These are phyloP conservation scores for Xylaria curta DNA, from an alignment of 495 filamentous ascomycete species.

Conservation along the genomic window DNA sequence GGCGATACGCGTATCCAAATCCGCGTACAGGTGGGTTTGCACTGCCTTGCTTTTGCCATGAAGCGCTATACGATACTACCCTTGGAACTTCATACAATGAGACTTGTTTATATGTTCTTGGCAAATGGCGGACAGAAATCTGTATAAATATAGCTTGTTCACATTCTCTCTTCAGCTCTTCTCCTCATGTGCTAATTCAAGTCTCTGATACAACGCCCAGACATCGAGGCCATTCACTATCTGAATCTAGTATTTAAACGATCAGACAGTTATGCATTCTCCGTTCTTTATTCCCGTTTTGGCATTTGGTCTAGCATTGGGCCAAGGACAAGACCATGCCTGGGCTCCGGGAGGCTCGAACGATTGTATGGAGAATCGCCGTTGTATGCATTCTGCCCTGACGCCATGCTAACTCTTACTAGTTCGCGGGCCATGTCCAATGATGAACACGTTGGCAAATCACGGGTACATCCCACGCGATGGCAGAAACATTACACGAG, in stretches of 20 bases:
- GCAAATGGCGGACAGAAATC: neutral
- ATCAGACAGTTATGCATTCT: neutral
- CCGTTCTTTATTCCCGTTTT: neutral
- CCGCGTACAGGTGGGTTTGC: neutral
- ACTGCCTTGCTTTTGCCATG: neutral
- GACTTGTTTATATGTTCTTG: neutral
- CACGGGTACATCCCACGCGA: slow-evolving; percentile 41
- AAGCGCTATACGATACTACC: neutral
- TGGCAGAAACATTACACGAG: slow-evolving; percentile 43
- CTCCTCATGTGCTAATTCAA: neutral
- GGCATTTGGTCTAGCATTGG: neutral
- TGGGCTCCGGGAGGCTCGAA: neutral
- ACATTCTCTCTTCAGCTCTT: neutral
- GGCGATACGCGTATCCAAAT: slow-evolving; percentile 4
- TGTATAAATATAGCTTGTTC: neutral
- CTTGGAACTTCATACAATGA: neutral
- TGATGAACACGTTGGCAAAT: slow-evolving; percentile 46
- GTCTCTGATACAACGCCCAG: too few species aligned
- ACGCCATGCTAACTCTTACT: slow-evolving; percentile 11
- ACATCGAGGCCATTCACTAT: too few species aligned
- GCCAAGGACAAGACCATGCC: neutral
- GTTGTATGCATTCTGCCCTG: neutral
- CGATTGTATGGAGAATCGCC: neutral
- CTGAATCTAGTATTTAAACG: too few species aligned
- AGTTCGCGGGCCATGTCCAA: slow-evolving; percentile 48